phyloP scores from a whole-genome alignment of 805 yeast genomes.

The Diddensiella caesifluorescens region DNA sequence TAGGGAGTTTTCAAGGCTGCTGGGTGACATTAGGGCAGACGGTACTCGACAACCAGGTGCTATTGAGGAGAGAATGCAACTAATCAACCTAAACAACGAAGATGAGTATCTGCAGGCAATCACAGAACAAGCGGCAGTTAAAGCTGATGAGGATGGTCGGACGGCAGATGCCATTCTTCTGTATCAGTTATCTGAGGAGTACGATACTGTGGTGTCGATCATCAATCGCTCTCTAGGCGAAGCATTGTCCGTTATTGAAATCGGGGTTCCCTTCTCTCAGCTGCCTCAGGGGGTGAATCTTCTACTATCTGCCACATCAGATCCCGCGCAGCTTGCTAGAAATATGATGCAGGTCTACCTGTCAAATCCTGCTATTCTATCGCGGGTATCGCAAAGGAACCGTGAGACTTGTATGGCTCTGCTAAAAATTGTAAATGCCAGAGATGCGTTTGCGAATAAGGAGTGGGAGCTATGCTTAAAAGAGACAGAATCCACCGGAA shows the following conservation, averaged over 20 bases:
- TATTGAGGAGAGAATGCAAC: conserved; percentile 67
- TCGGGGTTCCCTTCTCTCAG: conserved; percentile 48
- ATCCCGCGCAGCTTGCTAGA: conserved; percentile 36
- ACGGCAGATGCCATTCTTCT: conserved; percentile 76
- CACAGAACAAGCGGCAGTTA: conserved; percentile 76
- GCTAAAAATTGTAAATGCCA: conserved; percentile 61
- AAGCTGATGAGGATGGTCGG: conserved; percentile 89
- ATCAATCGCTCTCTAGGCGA: conserved; percentile 78
- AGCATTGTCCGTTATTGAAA: conserved; percentile 62
- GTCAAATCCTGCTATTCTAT: conserved; percentile 54
- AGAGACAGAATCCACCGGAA: conserved; percentile 51
- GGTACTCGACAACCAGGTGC: conserved; percentile 80
- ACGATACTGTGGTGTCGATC: conserved; percentile 68
- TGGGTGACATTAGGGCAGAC: conserved; percentile 77
- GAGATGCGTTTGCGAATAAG: conserved; percentile 50
- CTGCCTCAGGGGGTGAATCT: conserved; percentile 30
- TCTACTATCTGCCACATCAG: conserved; percentile 30
- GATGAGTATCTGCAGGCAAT: conserved; percentile 61
- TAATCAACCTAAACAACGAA: conserved; percentile 55
- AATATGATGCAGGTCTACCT: conserved; percentile 37
- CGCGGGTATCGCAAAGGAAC: conserved; percentile 48
- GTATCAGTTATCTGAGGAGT: conserved; percentile 84
- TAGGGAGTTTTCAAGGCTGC: conserved; percentile 69
- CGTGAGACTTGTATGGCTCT: conserved; percentile 62
- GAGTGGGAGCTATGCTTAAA: conserved; percentile 57